A percentile compares a stretch with the other conserved stretches of the same genome.
These are phyloP conservation scores for Penicillium janthinellum DNA, from an alignment of 2,329 filamentous ascomycete species.

Conservation along the genomic window DNA sequence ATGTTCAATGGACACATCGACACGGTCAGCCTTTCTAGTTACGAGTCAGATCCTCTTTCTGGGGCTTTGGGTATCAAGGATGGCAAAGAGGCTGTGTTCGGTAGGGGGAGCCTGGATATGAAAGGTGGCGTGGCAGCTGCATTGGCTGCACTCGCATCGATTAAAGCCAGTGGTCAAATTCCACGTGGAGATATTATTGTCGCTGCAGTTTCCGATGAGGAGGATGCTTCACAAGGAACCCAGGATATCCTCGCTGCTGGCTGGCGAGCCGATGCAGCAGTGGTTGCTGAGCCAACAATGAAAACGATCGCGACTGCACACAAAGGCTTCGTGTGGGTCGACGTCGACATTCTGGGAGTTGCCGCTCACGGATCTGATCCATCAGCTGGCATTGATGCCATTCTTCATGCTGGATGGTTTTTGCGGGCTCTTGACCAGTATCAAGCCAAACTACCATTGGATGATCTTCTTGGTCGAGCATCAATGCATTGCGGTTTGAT, in stretches of 20 bases:
- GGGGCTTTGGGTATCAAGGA: constrained; percentile 40
- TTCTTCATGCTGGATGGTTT: constrained; percentile 52
- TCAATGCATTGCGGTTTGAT: constrained; percentile 54
- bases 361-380: constrained; percentile 43
- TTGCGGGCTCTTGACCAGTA: constrained; percentile 50
- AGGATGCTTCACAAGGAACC: constrained; percentile 54
- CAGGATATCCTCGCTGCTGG: constrained; percentile 54
- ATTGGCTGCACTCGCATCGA: constrained; percentile 46
- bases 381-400: constrained; percentile 54
- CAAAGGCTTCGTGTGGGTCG: constrained; percentile 52
- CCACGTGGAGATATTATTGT: constrained; percentile 56
- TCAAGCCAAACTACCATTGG: constrained; percentile 36
- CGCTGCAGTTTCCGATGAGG: constrained; percentile 58
- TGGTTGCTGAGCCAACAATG: constrained; percentile 54
- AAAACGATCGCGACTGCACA: constrained; percentile 50
- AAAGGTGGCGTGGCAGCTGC: constrained; percentile 54
- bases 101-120: constrained; percentile 56
- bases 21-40: constrained; percentile 53
- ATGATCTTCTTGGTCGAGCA: constrained; percentile 42
- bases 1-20: constrained; percentile 60
- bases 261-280: constrained; percentile 56
- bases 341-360: constrained; percentile 38
- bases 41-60: constrained; percentile 50
- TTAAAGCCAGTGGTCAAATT: constrained; percentile 33
- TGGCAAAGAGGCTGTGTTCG: constrained; percentile 44